A percentile compares a stretch with the other conserved stretches of the same genome.
Evolutionary conservation across 2,329 filamentous ascomycete species (phyloP).

Genomic region (Herpotrichia juniperi): DNA sequence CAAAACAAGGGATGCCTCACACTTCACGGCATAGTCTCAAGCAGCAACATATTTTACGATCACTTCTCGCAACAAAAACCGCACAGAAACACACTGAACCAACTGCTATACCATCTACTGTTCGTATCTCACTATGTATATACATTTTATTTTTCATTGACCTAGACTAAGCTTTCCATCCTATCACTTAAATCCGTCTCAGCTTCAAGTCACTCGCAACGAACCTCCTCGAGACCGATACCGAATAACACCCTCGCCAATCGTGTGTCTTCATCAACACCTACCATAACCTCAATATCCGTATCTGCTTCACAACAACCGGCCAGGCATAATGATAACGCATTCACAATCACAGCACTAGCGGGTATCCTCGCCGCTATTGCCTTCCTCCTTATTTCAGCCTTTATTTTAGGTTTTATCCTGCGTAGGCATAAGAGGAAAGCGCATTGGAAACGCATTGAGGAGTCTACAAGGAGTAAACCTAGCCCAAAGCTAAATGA

Average conservation of each 20-base stretch:
- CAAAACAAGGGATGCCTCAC: neutral
- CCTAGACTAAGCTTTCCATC: neutral
- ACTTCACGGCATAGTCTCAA: neutral
- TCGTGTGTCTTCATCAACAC: neutral
- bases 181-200: neutral
- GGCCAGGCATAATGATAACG: neutral
- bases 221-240: too few relatives aligned
- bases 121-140: neutral
- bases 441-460: conserved; percentile 7
- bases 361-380: conserved; percentile 7
- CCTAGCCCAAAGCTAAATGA: too few relatives aligned
- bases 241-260: too few relatives aligned
- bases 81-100: neutral
- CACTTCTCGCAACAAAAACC: neutral
- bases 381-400: conserved; percentile 3
- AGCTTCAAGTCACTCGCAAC: too few relatives aligned
- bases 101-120: neutral
- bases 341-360: conserved; percentile 3
- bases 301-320: neutral
- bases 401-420: neutral
- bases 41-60: neutral
- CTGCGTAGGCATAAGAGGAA: conserved; percentile 9
- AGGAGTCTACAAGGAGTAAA: conserved; percentile 2
- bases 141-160: neutral
- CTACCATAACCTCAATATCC: neutral